Evolutionary conservation across 345 rosid genomes (phyloP).

Genomic region (Gossypium australe): DNA sequence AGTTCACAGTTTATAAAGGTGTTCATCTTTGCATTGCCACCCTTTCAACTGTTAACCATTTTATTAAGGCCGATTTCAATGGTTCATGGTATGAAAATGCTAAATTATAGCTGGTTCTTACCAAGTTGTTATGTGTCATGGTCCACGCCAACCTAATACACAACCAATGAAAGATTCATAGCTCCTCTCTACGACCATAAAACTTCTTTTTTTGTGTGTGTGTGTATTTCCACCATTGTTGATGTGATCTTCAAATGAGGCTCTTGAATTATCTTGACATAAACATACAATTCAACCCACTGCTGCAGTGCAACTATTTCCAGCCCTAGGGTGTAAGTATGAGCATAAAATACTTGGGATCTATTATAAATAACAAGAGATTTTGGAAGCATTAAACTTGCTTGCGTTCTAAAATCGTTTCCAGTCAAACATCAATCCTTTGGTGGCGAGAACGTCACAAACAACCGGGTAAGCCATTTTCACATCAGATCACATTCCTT

Average conservation of each 20-base stretch:
- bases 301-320: background rate
- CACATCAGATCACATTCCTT: background rate
- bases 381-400: background rate
- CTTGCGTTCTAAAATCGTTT: background rate
- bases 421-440: background rate
- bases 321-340: background rate
- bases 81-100: background rate
- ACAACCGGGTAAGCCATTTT: background rate
- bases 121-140: too few relatives aligned
- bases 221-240: too few relatives aligned
- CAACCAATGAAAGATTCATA: too few relatives aligned
- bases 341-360: background rate
- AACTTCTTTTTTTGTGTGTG: too few relatives aligned
- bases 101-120: background rate
- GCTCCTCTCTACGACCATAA: too few relatives aligned
- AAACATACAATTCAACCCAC: constrained; percentile 1
- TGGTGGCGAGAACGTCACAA: background rate
- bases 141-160: too few relatives aligned
- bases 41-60: background rate
- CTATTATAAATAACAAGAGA: background rate
- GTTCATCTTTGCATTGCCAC: background rate
- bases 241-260: background rate
- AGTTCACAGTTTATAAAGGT: background rate
- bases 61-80: background rate
- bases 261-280: background rate